These are phyloP conservation scores for Aspergillus sclerotiicarbonarius DNA, from an alignment of 495 filamentous ascomycete species.

Conservation along the genomic window DNA sequence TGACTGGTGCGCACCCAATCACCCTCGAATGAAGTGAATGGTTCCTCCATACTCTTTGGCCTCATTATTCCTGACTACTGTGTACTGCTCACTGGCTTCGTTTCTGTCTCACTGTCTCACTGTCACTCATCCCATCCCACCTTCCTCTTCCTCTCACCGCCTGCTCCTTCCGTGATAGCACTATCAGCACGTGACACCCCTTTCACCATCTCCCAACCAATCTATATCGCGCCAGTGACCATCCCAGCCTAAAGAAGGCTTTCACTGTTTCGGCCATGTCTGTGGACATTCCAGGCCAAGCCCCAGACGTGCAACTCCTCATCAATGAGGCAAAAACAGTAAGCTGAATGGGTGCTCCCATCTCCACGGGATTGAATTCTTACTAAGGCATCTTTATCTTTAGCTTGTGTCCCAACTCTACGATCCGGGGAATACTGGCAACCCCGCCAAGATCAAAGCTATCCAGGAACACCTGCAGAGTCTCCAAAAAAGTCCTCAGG, in stretches of 20 bases:
- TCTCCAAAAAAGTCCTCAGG: slow-evolving; percentile 72
- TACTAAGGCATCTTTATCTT: background rate
- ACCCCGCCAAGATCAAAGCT: slow-evolving; percentile 53
- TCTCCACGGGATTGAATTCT: background rate
- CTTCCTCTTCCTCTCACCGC: slow-evolving; percentile 15
- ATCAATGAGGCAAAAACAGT: slow-evolving; percentile 29
- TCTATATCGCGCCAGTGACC: slow-evolving; percentile 13
- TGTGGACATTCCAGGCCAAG: slow-evolving; percentile 21
- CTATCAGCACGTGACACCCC: slow-evolving; percentile 28
- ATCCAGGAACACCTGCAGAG: slow-evolving; percentile 75
- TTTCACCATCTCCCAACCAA: slow-evolving; percentile 9
- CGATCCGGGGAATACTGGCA: slow-evolving; percentile 55
- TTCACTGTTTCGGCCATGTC: slow-evolving; percentile 25
- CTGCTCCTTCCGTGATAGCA: slow-evolving; percentile 14
- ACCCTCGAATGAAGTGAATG: background rate
- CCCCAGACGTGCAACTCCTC: slow-evolving; percentile 25
- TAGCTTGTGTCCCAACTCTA: slow-evolving; percentile 60
- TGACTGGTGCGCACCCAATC: background rate
- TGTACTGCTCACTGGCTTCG: too few species aligned
- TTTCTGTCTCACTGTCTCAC: background rate
- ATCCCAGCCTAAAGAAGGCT: slow-evolving; percentile 10
- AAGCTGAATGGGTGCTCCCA: background rate
- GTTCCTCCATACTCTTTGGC: too few species aligned
- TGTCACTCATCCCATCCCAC: slow-evolving; percentile 3
- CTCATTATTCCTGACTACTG: too few species aligned